Base-by-base conservation (phyloP, 495 filamentous ascomycete genomes). In the Aspergillus leporis region DNA sequence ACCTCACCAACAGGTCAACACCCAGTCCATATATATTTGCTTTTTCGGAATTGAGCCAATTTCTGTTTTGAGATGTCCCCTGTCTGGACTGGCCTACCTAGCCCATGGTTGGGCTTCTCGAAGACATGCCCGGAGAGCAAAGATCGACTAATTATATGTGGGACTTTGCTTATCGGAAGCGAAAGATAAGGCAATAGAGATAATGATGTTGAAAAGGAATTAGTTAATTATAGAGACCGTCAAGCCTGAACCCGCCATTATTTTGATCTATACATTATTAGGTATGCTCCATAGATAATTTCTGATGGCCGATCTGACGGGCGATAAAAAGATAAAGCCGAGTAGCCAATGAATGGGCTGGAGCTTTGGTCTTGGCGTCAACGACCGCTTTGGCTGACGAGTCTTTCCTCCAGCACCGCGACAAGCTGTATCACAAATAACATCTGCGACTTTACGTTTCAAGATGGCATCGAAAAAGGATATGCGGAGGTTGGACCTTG, bases 401-500 rank as follows among this genome's bases (percentile, higher is more conserved):
- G 51, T 53, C 43, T 9, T 53, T 34, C 48, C 28, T 51, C 43
- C 32, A 30, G 47, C 49, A 30, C 49, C 53, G 25, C 31, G 43
- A 46, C 53, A 56, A 31, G 10, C 14, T 45, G 19, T 18, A 34
- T 5, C n/a, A n/a, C n/a, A n/a, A 31, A 31, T 23, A 46, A 21
- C 43, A 43, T 34, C 43, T 34, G 30, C 22, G 28, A 38, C 34
- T 23, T 30, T 16, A 16, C 3, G 19, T 22, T n/a, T 23, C n/a
- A 73, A 61, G 36, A 92, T 92, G 88, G 76, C 89, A 25, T 82
- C 83, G 36, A 90, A 85, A 72, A 95, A 92, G 73, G 91, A 96
- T 72, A 92, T 93, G 90, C 86, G 92, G 34, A 82, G 91, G 66
- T 77, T 81, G 51, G 91, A 97, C 75, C 82, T 97, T 61, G 85